A percentile compares a stretch with the other conserved stretches of the same genome.
phyloP scores from a whole-genome alignment of 306 rosid genomes.

The Canavalia gladiata region DNA sequence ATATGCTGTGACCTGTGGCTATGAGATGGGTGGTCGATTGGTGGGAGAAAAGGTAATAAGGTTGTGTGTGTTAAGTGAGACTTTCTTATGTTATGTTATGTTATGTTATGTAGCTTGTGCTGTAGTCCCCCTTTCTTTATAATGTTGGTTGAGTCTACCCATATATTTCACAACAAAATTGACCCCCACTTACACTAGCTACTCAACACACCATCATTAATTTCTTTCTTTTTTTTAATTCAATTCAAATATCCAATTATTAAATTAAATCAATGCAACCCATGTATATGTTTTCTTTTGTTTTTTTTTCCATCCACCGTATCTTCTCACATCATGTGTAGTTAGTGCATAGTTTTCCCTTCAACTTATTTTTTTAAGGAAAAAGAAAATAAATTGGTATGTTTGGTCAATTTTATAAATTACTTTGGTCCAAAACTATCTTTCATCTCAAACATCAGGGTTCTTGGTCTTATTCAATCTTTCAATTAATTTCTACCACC shows the following conservation, averaged over 20 bases:
- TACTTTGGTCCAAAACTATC: constrained; percentile 31
- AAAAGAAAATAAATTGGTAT: neutral
- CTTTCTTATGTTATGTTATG: constrained; percentile 17
- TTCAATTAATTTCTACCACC: constrained; percentile 31
- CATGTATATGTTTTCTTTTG: neutral
- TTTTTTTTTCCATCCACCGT: neutral
- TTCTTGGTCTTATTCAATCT: constrained; percentile 20
- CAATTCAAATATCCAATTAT: neutral
- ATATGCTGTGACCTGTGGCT: constrained; percentile 52
- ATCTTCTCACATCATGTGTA: constrained; percentile 24
- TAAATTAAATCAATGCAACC: neutral
- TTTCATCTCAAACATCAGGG: constrained; percentile 41
- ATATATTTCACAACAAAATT: constrained; percentile 33
- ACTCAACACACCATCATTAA: neutral
- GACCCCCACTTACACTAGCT: constrained; percentile 27
- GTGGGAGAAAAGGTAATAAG: constrained; percentile 45
- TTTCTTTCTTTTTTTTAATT: too few species aligned
- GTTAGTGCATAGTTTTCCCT: constrained; percentile 23
- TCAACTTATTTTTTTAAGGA: neutral
- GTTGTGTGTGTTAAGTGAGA: constrained; percentile 10
- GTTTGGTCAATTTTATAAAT: constrained; percentile 20
- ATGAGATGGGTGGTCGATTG: constrained; percentile 35
- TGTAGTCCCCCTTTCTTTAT: constrained; percentile 6
- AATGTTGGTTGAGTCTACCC: constrained; percentile 32
- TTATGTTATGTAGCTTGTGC: neutral